These are phyloP conservation scores for Pelargonium myrrhifolium DNA, from an alignment of 441 rosid genomes.

Conservation along the genomic window DNA sequence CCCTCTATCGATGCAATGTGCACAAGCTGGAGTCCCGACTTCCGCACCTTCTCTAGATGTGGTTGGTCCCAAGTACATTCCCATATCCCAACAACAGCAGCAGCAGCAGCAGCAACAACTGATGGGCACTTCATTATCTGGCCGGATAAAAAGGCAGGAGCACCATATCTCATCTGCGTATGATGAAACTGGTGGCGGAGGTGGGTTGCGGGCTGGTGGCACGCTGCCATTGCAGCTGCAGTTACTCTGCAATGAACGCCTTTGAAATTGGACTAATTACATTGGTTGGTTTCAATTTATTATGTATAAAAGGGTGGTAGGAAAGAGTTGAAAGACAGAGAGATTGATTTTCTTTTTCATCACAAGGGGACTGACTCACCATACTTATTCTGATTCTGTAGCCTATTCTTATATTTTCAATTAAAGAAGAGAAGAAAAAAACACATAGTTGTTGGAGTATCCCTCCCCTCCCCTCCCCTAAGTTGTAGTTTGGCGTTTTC, in stretches of 20 bases:
- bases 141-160: slow-evolving; percentile 42
- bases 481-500: no score
- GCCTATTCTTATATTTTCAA: no score
- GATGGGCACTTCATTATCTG: slow-evolving; percentile 30
- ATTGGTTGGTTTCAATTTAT: no score
- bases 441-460: no score
- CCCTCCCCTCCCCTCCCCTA: no score
- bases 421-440: no score
- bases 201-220: slow-evolving; percentile 31
- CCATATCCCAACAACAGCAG: slow-evolving; percentile 32
- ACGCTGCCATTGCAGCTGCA: slow-evolving; percentile 40
- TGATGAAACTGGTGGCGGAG: slow-evolving; percentile 36
- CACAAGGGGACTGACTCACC: no score
- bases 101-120: slow-evolving; percentile 31
- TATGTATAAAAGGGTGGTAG: no score
- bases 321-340: no score
- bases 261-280: not conserved
- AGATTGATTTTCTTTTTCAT: no score
- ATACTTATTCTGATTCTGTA: no score
- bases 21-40: slow-evolving; percentile 19
- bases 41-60: slow-evolving; percentile 28
- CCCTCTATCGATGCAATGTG: slow-evolving; percentile 17
- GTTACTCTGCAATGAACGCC: slow-evolving; percentile 33
- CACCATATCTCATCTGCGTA: slow-evolving; percentile 35
- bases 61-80: slow-evolving; percentile 29